Conservation (phyloP, 2,329 filamentous ascomycete species). For the Beauveria sp. region DNA sequence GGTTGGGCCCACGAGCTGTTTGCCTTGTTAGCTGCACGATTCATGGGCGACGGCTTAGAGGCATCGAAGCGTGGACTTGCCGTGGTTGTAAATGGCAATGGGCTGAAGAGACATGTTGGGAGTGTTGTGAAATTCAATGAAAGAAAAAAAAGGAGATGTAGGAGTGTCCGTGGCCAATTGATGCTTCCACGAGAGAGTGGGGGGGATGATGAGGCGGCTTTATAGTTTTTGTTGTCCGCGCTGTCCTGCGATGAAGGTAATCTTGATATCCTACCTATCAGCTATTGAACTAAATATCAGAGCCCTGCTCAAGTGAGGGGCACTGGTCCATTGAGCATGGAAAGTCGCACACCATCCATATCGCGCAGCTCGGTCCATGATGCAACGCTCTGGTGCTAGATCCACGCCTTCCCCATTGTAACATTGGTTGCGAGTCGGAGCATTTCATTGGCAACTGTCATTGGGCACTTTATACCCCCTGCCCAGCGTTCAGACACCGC, state of each 20-base stretch:
- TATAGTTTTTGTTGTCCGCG: not conserved
- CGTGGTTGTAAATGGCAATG: slow-evolving; percentile 10
- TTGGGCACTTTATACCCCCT: too few relatives aligned
- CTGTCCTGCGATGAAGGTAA: not conserved
- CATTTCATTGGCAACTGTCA: not conserved
- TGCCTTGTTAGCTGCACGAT: not conserved
- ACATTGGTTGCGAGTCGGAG: not conserved
- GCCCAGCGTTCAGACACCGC: not conserved
- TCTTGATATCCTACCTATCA: not conserved
- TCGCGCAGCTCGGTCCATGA: not conserved
- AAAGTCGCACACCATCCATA: not conserved
- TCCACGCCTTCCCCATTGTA: not conserved
- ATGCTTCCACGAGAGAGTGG: not conserved
- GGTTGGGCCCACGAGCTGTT: slow-evolving; percentile 12
- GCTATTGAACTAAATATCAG: not conserved
- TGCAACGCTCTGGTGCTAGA: not conserved
- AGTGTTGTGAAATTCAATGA: not conserved
- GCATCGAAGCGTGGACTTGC: not conserved
- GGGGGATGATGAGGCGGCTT: not conserved
- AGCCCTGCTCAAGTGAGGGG: not conserved
- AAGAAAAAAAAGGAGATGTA: not conserved
- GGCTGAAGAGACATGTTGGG: slow-evolving; percentile 11
- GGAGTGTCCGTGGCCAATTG: not conserved
- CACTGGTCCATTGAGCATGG: not conserved
- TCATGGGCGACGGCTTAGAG: not conserved